These are phyloP conservation scores for Botrytis pseudocinerea DNA, from an alignment of 2,329 filamentous ascomycete species.

Conservation along the genomic window DNA sequence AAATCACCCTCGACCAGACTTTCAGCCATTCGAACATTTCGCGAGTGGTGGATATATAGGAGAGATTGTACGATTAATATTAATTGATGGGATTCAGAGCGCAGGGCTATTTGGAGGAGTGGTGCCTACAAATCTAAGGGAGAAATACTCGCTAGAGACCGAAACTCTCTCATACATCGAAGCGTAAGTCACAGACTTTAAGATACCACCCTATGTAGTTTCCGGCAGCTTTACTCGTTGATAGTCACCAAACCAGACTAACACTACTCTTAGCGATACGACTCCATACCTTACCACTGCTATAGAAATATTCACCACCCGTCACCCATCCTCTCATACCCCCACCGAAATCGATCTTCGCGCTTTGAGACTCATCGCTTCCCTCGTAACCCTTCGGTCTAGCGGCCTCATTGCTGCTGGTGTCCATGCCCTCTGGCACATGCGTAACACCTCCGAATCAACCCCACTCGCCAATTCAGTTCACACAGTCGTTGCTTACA, in stretches of 20 bases:
- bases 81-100: conserved; percentile 59
- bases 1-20: conserved; percentile 56
- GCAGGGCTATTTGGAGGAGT: conserved; percentile 57
- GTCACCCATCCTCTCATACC: conserved; percentile 49
- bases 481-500: conserved; percentile 68
- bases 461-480: conserved; percentile 41
- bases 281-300: conserved; percentile 41
- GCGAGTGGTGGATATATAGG: conserved; percentile 67
- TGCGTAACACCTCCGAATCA: conserved; percentile 47
- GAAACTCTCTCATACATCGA: conserved; percentile 57
- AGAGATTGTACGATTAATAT: conserved; percentile 59
- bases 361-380: conserved; percentile 55
- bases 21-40: conserved; percentile 63
- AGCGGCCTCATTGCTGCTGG: conserved; percentile 60
- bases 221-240: neutral
- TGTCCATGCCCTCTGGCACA: conserved; percentile 59
- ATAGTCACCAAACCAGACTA: conserved; percentile 12
- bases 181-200: conserved; percentile 47
- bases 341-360: conserved; percentile 52
- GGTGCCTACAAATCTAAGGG: conserved; percentile 53
- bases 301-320: conserved; percentile 50
- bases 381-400: conserved; percentile 57
- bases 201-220: neutral
- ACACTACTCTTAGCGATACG: conserved; percentile 25
- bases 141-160: conserved; percentile 59